Evolutionary conservation across 495 filamentous ascomycete species (phyloP).

Genomic region (Penicillium macrosclerotiorum): DNA sequence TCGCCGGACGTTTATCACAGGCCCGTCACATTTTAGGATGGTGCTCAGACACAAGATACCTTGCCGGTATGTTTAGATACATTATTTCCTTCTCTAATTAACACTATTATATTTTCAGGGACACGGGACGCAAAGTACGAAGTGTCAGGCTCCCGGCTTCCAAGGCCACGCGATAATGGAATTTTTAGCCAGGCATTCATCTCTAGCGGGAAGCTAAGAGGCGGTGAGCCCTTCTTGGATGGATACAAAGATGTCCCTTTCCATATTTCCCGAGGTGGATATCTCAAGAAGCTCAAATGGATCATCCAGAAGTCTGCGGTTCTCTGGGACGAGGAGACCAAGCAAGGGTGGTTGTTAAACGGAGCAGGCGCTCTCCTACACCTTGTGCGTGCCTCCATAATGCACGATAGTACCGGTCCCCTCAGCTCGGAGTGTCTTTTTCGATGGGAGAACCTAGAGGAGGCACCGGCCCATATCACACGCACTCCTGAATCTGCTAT

Average conservation of each 20-base stretch:
- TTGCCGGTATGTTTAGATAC: not conserved
- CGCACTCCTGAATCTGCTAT: not conserved
- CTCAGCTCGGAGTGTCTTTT: constrained; percentile 7
- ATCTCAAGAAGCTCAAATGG: constrained; percentile 20
- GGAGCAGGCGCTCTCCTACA: constrained; percentile 40
- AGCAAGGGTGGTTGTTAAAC: constrained; percentile 39
- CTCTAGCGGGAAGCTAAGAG: not conserved
- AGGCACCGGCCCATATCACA: not conserved
- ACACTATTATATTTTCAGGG: not conserved
- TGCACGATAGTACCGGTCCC: constrained; percentile 15
- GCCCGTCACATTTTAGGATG: constrained; percentile 1
- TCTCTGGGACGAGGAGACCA: constrained; percentile 34
- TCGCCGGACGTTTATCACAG: not conserved
- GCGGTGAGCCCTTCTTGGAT: not conserved
- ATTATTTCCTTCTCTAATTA: not conserved
- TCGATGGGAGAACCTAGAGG: not conserved
- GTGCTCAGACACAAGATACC: not conserved
- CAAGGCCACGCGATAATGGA: not conserved
- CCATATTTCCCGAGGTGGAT: constrained; percentile 2
- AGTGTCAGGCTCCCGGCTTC: not conserved
- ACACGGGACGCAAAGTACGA: not conserved
- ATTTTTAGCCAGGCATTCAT: not conserved
- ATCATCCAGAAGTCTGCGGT: constrained; percentile 24
- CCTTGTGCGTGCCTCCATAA: constrained; percentile 32
- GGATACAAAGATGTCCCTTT: not conserved